These are phyloP conservation scores for Alternaria novae-zelandiae DNA, from an alignment of 2,329 filamentous ascomycete genomes.

Conservation along the genomic window DNA sequence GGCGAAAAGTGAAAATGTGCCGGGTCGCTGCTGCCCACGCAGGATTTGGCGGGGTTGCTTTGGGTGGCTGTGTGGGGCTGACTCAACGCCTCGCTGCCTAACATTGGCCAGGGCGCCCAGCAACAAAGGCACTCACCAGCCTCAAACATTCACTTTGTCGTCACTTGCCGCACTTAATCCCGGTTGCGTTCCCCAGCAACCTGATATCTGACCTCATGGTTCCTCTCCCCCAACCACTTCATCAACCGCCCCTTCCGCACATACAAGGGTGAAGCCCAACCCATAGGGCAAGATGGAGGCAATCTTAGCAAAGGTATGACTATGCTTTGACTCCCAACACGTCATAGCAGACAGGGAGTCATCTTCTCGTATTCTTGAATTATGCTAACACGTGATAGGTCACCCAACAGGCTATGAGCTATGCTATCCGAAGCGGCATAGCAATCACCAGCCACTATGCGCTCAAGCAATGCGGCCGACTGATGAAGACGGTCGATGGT, in stretches of 20 bases:
- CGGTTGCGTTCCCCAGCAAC: neutral
- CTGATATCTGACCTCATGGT: slow-evolving; percentile 4
- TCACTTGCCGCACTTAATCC: neutral
- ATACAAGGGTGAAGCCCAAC: slow-evolving; percentile 1
- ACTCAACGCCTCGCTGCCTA: slow-evolving; percentile 30
- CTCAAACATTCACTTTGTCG: neutral
- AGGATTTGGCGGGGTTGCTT: slow-evolving; percentile 28
- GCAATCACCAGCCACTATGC: slow-evolving; percentile 85
- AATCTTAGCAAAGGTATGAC: slow-evolving; percentile 64
- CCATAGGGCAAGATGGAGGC: slow-evolving; percentile 69
- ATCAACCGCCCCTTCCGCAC: neutral
- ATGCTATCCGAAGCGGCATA: slow-evolving; percentile 85
- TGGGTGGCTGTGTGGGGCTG: slow-evolving; percentile 21
- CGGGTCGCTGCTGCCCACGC: slow-evolving; percentile 26
- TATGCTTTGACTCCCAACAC: slow-evolving; percentile 2
- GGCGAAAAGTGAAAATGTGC: slow-evolving; percentile 32
- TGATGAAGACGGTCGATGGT: slow-evolving; percentile 76
- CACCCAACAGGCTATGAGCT: slow-evolving; percentile 84
- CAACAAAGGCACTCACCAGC: slow-evolving; percentile 22
- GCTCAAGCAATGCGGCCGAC: slow-evolving; percentile 77
- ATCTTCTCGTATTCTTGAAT: neutral
- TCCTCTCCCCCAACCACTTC: neutral
- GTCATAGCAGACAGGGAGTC: neutral
- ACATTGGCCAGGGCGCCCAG: slow-evolving; percentile 29
- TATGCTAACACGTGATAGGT: slow-evolving; percentile 52